A percentile compares a stretch with the other conserved stretches of the same genome.
Evolutionary conservation across 1,284 basidiomycete species (phyloP).

Genomic region (Ganoderma lingzhi): DNA sequence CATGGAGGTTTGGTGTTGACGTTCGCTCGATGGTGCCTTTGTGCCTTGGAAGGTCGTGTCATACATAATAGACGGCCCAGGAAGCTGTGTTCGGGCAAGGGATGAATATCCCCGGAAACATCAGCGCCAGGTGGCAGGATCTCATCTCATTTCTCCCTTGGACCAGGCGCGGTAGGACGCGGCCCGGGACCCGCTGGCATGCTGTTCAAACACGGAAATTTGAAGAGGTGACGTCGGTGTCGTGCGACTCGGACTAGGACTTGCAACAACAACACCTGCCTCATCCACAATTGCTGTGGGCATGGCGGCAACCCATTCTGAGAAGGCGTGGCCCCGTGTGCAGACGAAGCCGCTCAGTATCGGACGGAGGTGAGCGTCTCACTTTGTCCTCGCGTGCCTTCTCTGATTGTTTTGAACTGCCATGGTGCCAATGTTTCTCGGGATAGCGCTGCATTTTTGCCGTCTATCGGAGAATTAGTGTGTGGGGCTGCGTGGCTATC

Average conservation of each 20-base stretch:
- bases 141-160: neutral
- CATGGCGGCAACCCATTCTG: neutral
- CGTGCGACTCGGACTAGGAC: neutral
- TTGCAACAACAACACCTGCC: neutral
- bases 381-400: neutral
- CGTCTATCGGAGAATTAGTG: neutral
- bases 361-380: neutral
- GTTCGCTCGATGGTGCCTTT: constrained; percentile 1
- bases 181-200: neutral
- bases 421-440: neutral
- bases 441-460: neutral
- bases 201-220: constrained; percentile 9
- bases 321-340: neutral
- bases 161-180: neutral
- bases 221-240: constrained; percentile 2
- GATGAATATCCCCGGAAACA: neutral
- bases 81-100: constrained; percentile 2
- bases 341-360: neutral
- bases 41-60: neutral
- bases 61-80: neutral
- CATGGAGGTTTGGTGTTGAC: neutral
- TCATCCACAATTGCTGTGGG: neutral
- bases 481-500: neutral
- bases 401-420: neutral
- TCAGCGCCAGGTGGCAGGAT: neutral